Percentiles rank a stretch among this genome's conserved stretches.
phyloP scores from a whole-genome alignment of 169 alveolate genomes.

The Plasmodium fragile region DNA sequence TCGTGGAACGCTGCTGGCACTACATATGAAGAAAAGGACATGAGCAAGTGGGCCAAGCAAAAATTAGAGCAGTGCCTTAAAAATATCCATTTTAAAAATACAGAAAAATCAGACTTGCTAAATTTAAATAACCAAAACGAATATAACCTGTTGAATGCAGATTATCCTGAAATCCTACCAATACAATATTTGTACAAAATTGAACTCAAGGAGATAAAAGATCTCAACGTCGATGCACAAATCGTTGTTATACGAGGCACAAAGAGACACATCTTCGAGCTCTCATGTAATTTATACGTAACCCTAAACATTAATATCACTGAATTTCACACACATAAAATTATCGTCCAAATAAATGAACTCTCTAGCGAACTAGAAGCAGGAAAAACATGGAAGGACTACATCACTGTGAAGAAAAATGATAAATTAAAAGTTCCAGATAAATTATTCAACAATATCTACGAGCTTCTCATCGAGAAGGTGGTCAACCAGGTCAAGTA shows the following conservation, averaged over 20 bases:
- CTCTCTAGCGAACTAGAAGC: slow-evolving; percentile 84
- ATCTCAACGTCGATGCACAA: slow-evolving; percentile 87
- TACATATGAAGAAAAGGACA: slow-evolving; percentile 90
- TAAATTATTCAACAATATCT: slow-evolving; percentile 22
- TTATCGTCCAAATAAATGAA: slow-evolving; percentile 75
- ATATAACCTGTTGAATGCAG: slow-evolving; percentile 74
- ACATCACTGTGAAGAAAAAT: slow-evolving; percentile 70
- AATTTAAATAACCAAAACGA: slow-evolving; percentile 79
- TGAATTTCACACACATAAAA: slow-evolving; percentile 71
- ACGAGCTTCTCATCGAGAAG: slow-evolving; percentile 12
- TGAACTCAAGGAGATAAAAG: slow-evolving; percentile 80
- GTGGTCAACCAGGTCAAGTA: slow-evolving; percentile 27
- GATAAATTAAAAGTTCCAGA: slow-evolving; percentile 57
- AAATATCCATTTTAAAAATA: slow-evolving; percentile 77
- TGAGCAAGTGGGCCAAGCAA: slow-evolving; percentile 74
- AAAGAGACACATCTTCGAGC: slow-evolving; percentile 88
- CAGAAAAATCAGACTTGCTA: slow-evolving; percentile 64
- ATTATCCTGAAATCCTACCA: slow-evolving; percentile 40
- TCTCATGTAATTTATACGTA: slow-evolving; percentile 79
- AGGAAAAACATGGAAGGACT: slow-evolving; percentile 84
- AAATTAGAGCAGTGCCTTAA: slow-evolving; percentile 72
- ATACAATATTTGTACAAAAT: slow-evolving; percentile 77
- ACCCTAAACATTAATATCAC: slow-evolving; percentile 25
- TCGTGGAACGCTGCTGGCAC: slow-evolving; percentile 91
- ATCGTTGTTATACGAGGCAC: slow-evolving; percentile 89